These are phyloP conservation scores for Cubamyces sp. DNA, from an alignment of 768 basidiomycete species.

Conservation along the genomic window DNA sequence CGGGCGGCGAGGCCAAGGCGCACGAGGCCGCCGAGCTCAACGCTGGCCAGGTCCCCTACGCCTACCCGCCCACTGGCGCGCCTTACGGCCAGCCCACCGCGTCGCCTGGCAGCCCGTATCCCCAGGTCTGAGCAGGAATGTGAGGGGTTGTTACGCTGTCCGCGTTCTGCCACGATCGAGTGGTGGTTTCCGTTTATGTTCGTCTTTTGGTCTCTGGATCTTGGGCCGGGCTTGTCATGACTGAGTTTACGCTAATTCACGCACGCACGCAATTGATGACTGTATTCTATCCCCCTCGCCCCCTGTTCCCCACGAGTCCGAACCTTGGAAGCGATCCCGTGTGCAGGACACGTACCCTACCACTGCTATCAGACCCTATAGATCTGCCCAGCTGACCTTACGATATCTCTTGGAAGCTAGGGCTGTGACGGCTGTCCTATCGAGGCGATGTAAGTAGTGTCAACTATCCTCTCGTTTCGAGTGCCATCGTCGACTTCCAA, in stretches of 20 bases:
- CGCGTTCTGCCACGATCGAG: neutral
- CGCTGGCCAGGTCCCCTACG: constrained; percentile 16
- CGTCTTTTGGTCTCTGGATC: neutral
- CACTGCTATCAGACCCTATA: no score
- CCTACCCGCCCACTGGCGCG: constrained; percentile 11
- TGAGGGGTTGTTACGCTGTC: neutral
- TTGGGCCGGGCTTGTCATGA: constrained; percentile 9
- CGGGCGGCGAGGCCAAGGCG: constrained; percentile 12
- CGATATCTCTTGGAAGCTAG: no score
- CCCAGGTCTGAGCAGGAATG: constrained; percentile 2
- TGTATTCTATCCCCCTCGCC: no score
- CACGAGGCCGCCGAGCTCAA: constrained; percentile 15
- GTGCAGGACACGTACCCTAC: no score
- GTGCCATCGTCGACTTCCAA: no score
- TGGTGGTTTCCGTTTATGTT: neutral
- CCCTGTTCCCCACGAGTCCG: no score
- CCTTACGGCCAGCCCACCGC: neutral
- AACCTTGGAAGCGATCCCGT: no score
- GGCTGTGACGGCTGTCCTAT: no score
- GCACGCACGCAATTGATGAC: no score
- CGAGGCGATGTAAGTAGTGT: no score
- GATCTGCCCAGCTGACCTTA: no score
- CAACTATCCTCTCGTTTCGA: no score
- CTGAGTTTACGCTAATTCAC: neutral
- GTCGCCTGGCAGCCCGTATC: neutral